Evolutionary conservation across 2,329 filamentous ascomycete species (phyloP), one percentile per base, ranked within the genome.

Genomic region (Sporothrix pallida): DNA sequence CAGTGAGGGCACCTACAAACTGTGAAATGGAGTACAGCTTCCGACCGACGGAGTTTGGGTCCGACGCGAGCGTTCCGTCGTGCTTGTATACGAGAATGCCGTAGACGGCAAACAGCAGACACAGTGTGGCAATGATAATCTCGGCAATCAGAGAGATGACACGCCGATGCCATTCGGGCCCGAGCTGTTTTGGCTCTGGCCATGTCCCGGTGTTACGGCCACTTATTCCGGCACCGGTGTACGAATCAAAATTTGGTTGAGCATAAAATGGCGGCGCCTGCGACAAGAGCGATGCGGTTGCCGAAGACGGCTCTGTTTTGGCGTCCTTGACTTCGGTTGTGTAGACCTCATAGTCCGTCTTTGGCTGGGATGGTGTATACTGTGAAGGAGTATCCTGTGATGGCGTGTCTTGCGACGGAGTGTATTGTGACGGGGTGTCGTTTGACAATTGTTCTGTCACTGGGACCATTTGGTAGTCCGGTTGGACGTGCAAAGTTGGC

Each of bases 51-150:
- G 73, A 52, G 8, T 50, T 44, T 3, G 8, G 9, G 17, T 44
- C 31, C 7, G 26, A 44, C 3, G 42, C 17, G 2, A 44, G 37
- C 31, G 23, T 62, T 2, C 73, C 73, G 31, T 74, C 63, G 46
- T 69, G 54, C 13, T 56, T 44, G 44, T 46, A 50, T 17, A 74
- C 65, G 15, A 72, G 70, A 31, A 71, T 54, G 20, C 70, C 73
- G 56, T 68, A 74, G 17, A 68, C 56, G n/a, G 67, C n/a, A 69
- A 74, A 74, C 17, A 72, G 46, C 56, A 72, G 26, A 31, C 62
- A 65, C 9, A 70, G 4, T 10, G 46, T 71, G 20, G 70, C 65
- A 13, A 70, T 37, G 54, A n/a, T 10, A 13, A 74, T 6, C 46
- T 74, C 73, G 17, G 62, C 26, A 3, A 70, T 7, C 37, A 70